phyloP scores from a whole-genome alignment of 148 eudicot species.

The Heliosperma pusillum region DNA sequence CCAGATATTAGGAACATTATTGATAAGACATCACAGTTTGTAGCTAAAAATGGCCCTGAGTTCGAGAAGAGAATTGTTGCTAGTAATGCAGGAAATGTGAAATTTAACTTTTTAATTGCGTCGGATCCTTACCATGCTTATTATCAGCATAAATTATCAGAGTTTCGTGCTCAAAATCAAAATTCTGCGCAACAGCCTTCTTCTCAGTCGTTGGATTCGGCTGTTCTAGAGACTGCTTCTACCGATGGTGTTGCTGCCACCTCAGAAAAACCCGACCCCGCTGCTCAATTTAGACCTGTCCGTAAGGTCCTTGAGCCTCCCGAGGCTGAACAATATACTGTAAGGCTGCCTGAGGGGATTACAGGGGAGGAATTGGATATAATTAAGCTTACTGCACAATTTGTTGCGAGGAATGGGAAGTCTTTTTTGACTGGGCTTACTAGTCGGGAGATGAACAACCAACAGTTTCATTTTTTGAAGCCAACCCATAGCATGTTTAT shows the following conservation, averaged over 20 bases:
- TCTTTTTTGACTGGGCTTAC: slow-evolving; percentile 68
- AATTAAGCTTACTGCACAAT: slow-evolving; percentile 76
- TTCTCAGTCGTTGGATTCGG: slow-evolving; percentile 33
- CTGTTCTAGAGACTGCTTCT: slow-evolving; percentile 31
- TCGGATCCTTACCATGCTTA: slow-evolving; percentile 82
- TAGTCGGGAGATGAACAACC: slow-evolving; percentile 66
- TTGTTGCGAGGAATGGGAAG: slow-evolving; percentile 77
- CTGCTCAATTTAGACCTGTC: slow-evolving; percentile 59
- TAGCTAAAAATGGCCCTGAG: slow-evolving; percentile 76
- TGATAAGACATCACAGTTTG: slow-evolving; percentile 70
- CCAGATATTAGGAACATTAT: slow-evolving; percentile 73
- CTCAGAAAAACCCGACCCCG: slow-evolving; percentile 54
- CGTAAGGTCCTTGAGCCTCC: slow-evolving; percentile 76
- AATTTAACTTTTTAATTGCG: slow-evolving; percentile 60
- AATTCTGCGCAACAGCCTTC: slow-evolving; percentile 34
- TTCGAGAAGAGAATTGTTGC: slow-evolving; percentile 71
- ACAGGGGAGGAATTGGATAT: slow-evolving; percentile 83
- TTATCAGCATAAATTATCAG: slow-evolving; percentile 70
- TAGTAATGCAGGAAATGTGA: slow-evolving; percentile 61
- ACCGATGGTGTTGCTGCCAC: slow-evolving; percentile 36
- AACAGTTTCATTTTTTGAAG: slow-evolving; percentile 71
- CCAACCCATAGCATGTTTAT: slow-evolving; percentile 82
- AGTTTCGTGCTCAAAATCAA: slow-evolving; percentile 56
- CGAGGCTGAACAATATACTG: slow-evolving; percentile 77
- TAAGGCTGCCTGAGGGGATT: slow-evolving; percentile 77